phyloP scores from a whole-genome alignment of 139 green algal genomes.

The Dunaliella primolecta region DNA sequence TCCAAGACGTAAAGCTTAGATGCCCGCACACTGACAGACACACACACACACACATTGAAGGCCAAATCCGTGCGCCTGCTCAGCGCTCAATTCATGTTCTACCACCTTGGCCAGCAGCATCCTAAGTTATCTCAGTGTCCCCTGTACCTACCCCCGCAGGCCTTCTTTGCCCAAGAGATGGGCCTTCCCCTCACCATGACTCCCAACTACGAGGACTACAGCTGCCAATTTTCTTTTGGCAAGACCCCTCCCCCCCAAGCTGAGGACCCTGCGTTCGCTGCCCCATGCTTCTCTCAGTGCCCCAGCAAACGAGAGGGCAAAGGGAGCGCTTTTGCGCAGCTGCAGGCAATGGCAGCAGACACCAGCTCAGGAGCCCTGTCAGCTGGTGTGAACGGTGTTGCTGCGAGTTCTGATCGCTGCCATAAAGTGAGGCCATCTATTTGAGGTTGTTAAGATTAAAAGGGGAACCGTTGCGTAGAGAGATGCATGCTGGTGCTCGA shows the following conservation, averaged over 20 bases:
- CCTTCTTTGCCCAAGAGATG: slow-evolving; percentile 87
- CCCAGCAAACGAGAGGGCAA: slow-evolving; percentile 24
- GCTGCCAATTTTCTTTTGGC: slow-evolving; percentile 81
- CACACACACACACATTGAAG: slow-evolving; percentile 2
- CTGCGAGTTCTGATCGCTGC: too few relatives aligned
- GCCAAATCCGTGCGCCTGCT: not conserved
- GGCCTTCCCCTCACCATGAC: slow-evolving; percentile 82
- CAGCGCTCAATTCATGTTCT: too few relatives aligned
- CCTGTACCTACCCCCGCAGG: slow-evolving; percentile 45
- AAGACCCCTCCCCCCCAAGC: slow-evolving; percentile 46
- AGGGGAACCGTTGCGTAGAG: too few relatives aligned
- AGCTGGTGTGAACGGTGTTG: too few relatives aligned
- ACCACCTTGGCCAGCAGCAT: too few relatives aligned
- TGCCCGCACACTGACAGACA: not conserved
- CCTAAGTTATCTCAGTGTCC: too few relatives aligned
- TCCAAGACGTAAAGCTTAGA: not conserved
- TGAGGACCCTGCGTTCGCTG: slow-evolving; percentile 61
- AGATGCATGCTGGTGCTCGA: too few relatives aligned
- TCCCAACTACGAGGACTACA: slow-evolving; percentile 89
- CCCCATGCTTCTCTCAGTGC: slow-evolving; percentile 74
- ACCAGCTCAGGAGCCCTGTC: too few relatives aligned
- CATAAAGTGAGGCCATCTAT: too few relatives aligned
- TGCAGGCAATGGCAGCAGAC: not conserved
- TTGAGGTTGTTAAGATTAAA: too few relatives aligned
- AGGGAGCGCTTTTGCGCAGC: not conserved